Conservation (phyloP, 2,329 filamentous ascomycete species). For the Exophiala spinifera region DNA sequence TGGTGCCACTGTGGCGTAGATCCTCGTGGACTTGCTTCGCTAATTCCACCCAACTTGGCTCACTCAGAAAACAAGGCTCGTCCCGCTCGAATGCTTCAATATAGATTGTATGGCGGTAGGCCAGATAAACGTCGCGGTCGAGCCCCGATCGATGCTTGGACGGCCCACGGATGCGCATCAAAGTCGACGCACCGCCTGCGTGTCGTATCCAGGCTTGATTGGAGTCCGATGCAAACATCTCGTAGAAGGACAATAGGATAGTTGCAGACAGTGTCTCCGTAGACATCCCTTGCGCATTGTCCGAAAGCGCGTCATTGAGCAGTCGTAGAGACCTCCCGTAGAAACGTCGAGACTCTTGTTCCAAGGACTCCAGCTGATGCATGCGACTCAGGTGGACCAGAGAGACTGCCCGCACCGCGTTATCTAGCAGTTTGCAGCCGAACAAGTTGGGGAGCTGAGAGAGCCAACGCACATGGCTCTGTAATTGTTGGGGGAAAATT, state of each 20-base stretch:
- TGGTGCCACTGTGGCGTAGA: constrained; percentile 7
- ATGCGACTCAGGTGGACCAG: constrained; percentile 32
- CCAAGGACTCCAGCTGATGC: constrained; percentile 25
- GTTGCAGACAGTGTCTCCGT: constrained; percentile 37
- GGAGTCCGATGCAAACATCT: constrained; percentile 38
- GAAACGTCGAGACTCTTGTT: constrained; percentile 33
- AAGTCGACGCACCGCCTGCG: constrained; percentile 34
- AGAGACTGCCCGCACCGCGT: constrained; percentile 32
- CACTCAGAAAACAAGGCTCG: constrained; percentile 36
- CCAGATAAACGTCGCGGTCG: constrained; percentile 36
- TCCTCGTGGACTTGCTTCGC: constrained; percentile 33
- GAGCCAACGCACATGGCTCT: constrained; percentile 25
- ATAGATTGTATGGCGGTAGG: constrained; percentile 37
- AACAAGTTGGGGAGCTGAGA: constrained; percentile 23
- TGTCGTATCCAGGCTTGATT: constrained; percentile 39
- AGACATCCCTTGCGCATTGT: constrained; percentile 31
- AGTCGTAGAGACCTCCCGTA: constrained; percentile 35
- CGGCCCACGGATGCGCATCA: constrained; percentile 37
- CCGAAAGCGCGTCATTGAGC: constrained; percentile 32
- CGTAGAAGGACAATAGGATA: constrained; percentile 37
- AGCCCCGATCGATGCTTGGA: constrained; percentile 35
- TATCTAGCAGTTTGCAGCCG: constrained; percentile 26
- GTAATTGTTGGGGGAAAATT: constrained; percentile 15
- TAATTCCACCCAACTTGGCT: constrained; percentile 37
- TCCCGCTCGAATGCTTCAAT: constrained; percentile 35